Evolutionary conservation across 495 filamentous ascomycete species (phyloP).

Genomic region (Podospora fimiseda): DNA sequence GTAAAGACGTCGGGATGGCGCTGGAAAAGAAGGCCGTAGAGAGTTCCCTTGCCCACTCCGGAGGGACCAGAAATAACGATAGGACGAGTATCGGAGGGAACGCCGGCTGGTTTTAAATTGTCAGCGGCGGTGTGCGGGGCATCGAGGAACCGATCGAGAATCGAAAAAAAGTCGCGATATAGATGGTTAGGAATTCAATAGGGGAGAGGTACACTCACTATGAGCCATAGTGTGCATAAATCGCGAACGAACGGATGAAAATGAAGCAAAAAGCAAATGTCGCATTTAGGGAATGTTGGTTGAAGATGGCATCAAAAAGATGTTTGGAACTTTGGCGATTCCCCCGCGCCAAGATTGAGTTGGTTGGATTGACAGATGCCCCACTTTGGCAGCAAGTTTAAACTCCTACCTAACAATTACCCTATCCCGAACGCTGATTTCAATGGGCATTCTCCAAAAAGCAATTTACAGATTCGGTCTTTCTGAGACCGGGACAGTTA

Average conservation of each 20-base stretch:
- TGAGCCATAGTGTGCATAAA: conserved; percentile 38
- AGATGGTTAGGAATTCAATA: too few relatives aligned
- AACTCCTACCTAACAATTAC: too few relatives aligned
- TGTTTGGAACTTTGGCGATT: background rate
- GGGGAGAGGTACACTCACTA: conserved; percentile 35
- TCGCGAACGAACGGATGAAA: conserved; percentile 12
- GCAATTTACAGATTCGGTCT: too few relatives aligned
- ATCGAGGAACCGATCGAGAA: background rate
- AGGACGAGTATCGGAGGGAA: conserved; percentile 42
- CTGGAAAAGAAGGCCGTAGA: conserved; percentile 63
- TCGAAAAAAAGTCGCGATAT: conserved; percentile 3
- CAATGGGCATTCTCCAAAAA: too few relatives aligned
- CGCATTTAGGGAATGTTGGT: conserved; percentile 11
- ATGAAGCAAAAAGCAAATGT: conserved; percentile 3
- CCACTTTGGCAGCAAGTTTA: background rate
- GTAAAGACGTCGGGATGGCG: conserved; percentile 66
- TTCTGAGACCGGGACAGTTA: too few relatives aligned
- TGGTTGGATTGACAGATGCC: background rate
- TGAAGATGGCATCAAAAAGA: background rate
- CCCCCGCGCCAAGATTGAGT: background rate
- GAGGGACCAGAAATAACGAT: conserved; percentile 83
- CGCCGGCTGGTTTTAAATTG: background rate
- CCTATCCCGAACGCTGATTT: too few relatives aligned
- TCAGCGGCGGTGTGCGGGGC: background rate
- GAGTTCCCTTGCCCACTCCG: conserved; percentile 83